Conservation (phyloP, 768 basidiomycete genomes). For the Podaxis rugospora region DNA sequence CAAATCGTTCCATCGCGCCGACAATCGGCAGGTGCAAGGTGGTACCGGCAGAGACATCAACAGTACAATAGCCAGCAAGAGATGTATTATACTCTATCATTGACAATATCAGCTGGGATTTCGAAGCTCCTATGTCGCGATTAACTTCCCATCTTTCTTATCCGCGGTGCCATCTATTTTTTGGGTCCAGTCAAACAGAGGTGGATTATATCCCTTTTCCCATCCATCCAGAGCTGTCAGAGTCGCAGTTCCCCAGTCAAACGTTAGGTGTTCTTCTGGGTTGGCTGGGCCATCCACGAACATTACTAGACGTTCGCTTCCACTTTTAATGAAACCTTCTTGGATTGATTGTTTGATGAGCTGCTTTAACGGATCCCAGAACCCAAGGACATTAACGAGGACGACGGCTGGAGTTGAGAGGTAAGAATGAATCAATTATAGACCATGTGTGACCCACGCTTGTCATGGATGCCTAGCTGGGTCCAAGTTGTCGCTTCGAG, state of each 20-base stretch:
- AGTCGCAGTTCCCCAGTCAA: slow-evolving; percentile 77
- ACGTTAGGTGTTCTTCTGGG: slow-evolving; percentile 46
- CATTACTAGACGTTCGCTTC: slow-evolving; percentile 56
- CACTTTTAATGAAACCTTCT: slow-evolving; percentile 69
- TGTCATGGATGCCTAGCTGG: slow-evolving; percentile 82
- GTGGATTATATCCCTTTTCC: slow-evolving; percentile 28
- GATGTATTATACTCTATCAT: background rate
- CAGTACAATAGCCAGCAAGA: background rate
- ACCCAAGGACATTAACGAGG: slow-evolving; percentile 79
- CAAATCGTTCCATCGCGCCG: slow-evolving; percentile 68
- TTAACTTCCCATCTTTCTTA: slow-evolving; percentile 12
- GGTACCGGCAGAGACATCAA: background rate
- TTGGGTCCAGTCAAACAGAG: slow-evolving; percentile 49
- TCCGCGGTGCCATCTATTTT: slow-evolving; percentile 26
- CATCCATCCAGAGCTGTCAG: slow-evolving; percentile 62
- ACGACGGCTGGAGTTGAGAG: slow-evolving; percentile 56
- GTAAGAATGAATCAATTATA: background rate
- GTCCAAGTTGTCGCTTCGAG: slow-evolving; percentile 95
- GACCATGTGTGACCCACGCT: slow-evolving; percentile 46
- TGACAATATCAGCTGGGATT: background rate
- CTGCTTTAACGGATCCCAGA: slow-evolving; percentile 77
- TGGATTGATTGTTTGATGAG: slow-evolving; percentile 65
- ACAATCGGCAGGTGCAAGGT: slow-evolving; percentile 36
- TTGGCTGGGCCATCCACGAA: slow-evolving; percentile 74
- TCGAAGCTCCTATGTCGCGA: slow-evolving; percentile 7